Conservation (phyloP, 805 yeast species). For the Wickerhamiella vanderwaltii region DNA sequence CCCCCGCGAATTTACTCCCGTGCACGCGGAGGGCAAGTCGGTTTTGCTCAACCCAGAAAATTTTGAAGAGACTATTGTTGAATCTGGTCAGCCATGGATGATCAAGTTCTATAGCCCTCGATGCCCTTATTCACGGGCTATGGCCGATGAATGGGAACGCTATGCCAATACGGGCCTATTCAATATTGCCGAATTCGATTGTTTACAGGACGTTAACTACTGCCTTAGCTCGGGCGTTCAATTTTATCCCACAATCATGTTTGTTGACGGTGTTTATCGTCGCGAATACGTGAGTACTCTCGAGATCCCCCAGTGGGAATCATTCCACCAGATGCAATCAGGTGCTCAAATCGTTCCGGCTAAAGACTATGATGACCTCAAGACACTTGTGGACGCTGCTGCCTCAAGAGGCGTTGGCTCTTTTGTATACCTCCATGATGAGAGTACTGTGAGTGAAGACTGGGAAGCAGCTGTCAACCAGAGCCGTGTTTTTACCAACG, state of each 20-base stretch:
- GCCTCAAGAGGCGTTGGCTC: conserved; percentile 22
- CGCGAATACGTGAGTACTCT: conserved; percentile 23
- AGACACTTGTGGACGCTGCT: conserved; percentile 20
- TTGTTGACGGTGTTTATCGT: conserved; percentile 15
- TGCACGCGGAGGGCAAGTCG: conserved; percentile 26
- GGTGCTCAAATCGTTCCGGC: conserved; percentile 24
- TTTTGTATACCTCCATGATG: conserved; percentile 32
- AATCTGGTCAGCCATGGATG: conserved; percentile 29
- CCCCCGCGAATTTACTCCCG: conserved; percentile 2
- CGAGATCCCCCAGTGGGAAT: conserved; percentile 26
- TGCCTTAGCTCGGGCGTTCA: conserved; percentile 27
- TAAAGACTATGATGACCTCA: conserved; percentile 20
- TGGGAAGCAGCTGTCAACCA: conserved; percentile 29
- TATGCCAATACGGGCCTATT: conserved; percentile 27
- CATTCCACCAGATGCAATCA: conserved; percentile 24
- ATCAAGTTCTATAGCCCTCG: conserved; percentile 32
- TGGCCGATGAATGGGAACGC: conserved; percentile 30
- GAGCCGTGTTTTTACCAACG: conserved; percentile 18
- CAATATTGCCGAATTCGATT: conserved; percentile 32
- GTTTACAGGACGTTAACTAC: conserved; percentile 25
- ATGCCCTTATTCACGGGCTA: conserved; percentile 30
- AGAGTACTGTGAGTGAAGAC: conserved; percentile 29
- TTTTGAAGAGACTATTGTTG: conserved; percentile 23
- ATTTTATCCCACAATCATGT: conserved; percentile 19
- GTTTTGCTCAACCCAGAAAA: conserved; percentile 22